Evolutionary conservation across 108 stramenopile genomes (phyloP).

Genomic region (Epipyxis sp.): DNA sequence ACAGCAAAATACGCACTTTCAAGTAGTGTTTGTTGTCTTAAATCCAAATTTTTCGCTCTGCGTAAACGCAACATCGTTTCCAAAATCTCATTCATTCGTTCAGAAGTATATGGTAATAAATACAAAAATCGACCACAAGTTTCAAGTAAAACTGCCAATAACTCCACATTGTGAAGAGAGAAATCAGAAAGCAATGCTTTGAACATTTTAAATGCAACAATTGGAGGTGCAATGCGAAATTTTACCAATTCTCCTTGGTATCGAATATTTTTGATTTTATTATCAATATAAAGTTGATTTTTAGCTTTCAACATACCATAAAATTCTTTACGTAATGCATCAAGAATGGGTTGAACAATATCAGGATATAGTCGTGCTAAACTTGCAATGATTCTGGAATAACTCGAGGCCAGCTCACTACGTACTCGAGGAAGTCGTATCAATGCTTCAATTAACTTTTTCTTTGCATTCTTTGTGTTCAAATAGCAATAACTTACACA

Average conservation of each 20-base stretch:
- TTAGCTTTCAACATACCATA: slow-evolving; percentile 53
- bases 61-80: slow-evolving; percentile 77
- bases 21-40: slow-evolving; percentile 65
- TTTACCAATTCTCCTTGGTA: slow-evolving; percentile 89
- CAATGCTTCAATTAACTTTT: neutral
- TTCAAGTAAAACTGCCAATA: slow-evolving; percentile 78
- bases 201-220: slow-evolving; percentile 75
- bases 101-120: slow-evolving; percentile 68
- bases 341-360: slow-evolving; percentile 19
- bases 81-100: slow-evolving; percentile 64
- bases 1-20: slow-evolving; percentile 43
- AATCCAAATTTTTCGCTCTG: slow-evolving; percentile 72
- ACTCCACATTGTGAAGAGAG: slow-evolving; percentile 74
- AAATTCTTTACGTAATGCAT: slow-evolving; percentile 12
- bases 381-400: slow-evolving; percentile 21
- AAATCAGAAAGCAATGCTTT: slow-evolving; percentile 80
- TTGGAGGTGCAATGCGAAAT: slow-evolving; percentile 61
- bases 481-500: slow-evolving; percentile 28
- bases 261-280: slow-evolving; percentile 70
- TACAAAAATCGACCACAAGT: slow-evolving; percentile 81
- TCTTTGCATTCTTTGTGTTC: slow-evolving; percentile 17
- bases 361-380: slow-evolving; percentile 23
- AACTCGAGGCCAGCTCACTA: neutral
- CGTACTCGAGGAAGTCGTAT: slow-evolving; percentile 3
- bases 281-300: slow-evolving; percentile 74